These are phyloP conservation scores for Tolypocladium amazonense DNA, from an alignment of 2,329 filamentous ascomycete genomes.

Conservation along the genomic window DNA sequence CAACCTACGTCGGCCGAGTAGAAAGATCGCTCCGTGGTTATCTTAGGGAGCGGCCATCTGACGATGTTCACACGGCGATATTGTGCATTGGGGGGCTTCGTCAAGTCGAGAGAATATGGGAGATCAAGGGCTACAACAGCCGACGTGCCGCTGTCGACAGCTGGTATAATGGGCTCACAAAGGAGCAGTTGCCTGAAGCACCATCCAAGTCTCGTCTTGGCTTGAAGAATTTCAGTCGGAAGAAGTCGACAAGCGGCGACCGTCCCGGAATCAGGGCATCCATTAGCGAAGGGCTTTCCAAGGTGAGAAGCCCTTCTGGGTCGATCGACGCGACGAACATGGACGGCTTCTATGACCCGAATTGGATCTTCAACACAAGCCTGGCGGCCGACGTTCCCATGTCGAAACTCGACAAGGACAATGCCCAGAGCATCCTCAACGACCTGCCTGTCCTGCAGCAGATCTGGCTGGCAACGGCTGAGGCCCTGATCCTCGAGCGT, in stretches of 20 bases:
- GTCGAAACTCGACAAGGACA: constrained; percentile 39
- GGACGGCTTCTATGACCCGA: constrained; percentile 18
- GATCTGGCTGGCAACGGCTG: constrained; percentile 53
- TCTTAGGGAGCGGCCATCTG: constrained; percentile 48
- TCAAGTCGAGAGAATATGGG: constrained; percentile 54
- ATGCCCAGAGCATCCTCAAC: constrained; percentile 37
- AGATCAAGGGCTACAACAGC: constrained; percentile 54
- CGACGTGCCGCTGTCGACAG: constrained; percentile 47
- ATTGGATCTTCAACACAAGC: constrained; percentile 47
- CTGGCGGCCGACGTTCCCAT: constrained; percentile 53
- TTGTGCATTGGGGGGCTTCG: constrained; percentile 50
- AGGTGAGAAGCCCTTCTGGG: constrained; percentile 14
- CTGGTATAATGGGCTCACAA: constrained; percentile 45
- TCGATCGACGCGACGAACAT: constrained; percentile 19
- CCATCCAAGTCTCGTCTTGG: constrained; percentile 39
- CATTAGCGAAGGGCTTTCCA: constrained; percentile 13
- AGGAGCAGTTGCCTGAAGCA: constrained; percentile 27
- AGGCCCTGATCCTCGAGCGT: constrained; percentile 49
- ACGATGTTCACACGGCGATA: constrained; percentile 51
- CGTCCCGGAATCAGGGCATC: constrained; percentile 10
- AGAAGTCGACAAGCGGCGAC: constrained; percentile 36
- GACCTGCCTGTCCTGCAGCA: constrained; percentile 49
- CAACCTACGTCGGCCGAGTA: constrained; percentile 52
- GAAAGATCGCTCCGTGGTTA: constrained; percentile 55
- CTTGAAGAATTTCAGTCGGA: constrained; percentile 44